These are phyloP conservation scores for Scopulariopsis brevicaulis DNA, from an alignment of 2,329 filamentous ascomycete species.

Conservation along the genomic window DNA sequence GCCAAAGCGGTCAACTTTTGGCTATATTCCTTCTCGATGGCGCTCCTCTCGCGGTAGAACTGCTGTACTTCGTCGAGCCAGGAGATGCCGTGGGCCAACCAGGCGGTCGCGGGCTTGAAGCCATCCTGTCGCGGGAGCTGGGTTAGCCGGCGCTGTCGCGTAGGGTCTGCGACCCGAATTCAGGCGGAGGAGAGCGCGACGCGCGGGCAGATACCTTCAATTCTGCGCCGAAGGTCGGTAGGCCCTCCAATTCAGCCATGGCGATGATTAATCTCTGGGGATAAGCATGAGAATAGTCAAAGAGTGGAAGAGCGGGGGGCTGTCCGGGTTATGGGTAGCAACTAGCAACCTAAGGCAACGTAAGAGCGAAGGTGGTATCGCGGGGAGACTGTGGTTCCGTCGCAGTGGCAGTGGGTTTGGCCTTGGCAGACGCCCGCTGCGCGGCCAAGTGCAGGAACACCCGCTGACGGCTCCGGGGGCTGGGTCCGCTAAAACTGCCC, in stretches of 20 bases:
- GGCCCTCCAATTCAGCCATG: slow-evolving; percentile 75
- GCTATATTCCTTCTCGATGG: slow-evolving; percentile 94
- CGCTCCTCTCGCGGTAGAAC: slow-evolving; percentile 91
- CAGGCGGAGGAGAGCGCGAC: slow-evolving; percentile 4
- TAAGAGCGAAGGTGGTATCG: not conserved
- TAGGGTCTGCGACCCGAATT: not conserved
- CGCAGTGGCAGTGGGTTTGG: not conserved
- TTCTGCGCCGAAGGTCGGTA: slow-evolving; percentile 84
- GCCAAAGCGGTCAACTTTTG: slow-evolving; percentile 77
- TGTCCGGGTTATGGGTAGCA: not conserved
- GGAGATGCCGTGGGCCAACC: slow-evolving; percentile 78
- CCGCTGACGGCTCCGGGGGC: not conserved
- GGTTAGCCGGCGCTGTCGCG: not conserved
- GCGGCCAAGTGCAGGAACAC: not conserved
- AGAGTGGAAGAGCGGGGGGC: not conserved
- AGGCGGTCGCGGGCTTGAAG: slow-evolving; percentile 89
- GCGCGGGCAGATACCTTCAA: slow-evolving; percentile 56
- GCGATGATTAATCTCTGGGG: slow-evolving; percentile 8
- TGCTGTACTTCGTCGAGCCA: slow-evolving; percentile 97
- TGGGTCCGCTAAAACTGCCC: not conserved
- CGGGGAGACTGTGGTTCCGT: not conserved
- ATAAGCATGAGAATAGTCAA: slow-evolving; percentile 4
- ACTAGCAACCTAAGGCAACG: not conserved
- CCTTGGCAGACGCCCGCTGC: not conserved
- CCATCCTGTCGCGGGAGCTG: slow-evolving; percentile 56